phyloP scores from a whole-genome alignment of 2,329 filamentous ascomycete species.

The Calonectria naviculata region DNA sequence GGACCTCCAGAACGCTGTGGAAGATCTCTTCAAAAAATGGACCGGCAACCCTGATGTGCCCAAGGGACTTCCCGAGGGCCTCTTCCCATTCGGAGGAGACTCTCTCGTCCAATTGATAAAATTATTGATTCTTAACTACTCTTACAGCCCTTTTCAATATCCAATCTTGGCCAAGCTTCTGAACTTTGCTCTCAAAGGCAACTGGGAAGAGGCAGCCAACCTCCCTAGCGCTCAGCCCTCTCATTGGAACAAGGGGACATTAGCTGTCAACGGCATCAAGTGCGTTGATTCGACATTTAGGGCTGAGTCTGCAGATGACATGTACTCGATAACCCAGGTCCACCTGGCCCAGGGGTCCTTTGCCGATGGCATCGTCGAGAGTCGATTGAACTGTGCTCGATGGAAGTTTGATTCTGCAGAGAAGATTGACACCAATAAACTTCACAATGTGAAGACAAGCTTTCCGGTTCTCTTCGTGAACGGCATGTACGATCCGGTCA shows the following conservation, averaged over 20 bases:
- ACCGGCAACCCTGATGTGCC: background rate
- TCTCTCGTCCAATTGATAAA: background rate
- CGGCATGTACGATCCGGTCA: constrained; percentile 33
- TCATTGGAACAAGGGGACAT: constrained; percentile 7
- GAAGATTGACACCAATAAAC: constrained; percentile 18
- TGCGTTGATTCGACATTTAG: constrained; percentile 22
- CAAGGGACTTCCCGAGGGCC: background rate
- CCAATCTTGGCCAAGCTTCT: background rate
- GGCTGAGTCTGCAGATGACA: constrained; percentile 2
- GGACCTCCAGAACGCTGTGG: background rate
- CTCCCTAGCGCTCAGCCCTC: background rate
- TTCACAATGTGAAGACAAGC: constrained; percentile 33
- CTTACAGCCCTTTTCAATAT: background rate
- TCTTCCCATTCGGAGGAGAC: background rate
- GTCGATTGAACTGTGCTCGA: constrained; percentile 16
- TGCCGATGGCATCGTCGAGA: constrained; percentile 19
- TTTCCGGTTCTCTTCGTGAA: constrained; percentile 34
- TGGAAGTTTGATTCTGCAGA: constrained; percentile 35
- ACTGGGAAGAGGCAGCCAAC: background rate
- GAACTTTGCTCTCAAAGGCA: background rate
- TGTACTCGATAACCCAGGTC: constrained; percentile 11
- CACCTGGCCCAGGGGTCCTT: constrained; percentile 20
- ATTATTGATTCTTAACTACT: background rate
- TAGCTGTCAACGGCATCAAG: constrained; percentile 5
- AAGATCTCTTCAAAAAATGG: background rate